Evolutionary conservation across 202 grass and related monocot species (phyloP), one percentile per base, ranked within the genome.

Genomic region (Elaeis oleifera): DNA sequence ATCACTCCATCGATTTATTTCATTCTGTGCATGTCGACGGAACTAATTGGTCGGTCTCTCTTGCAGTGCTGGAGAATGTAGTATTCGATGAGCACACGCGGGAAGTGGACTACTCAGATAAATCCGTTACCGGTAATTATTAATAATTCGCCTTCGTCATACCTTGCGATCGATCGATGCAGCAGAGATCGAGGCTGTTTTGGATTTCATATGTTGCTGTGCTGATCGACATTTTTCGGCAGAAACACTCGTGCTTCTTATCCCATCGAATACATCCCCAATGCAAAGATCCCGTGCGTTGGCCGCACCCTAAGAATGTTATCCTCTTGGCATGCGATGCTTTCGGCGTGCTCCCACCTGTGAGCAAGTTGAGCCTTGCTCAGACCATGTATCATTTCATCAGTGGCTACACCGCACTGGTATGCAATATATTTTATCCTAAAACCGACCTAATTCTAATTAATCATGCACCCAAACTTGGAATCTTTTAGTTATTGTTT

Each of bases 331-430:
- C 95, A 2, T 99, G 95, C 57, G 95, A 99, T 50, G 95, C 95
- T 1, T 99, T 94, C 51, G 95, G 95, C 4, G 95, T 99, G 24
- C 95, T 99, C 65, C 95, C 95, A 50, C 95, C 95, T 0, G 85
- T 99, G 14, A 94, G 95, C 95, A 99, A 94, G 71, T 78, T 99
- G n/a, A 94, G 77, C 73, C 80, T 99, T 20, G 69, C 88, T 8
- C 95, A 99, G 78, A 99, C 95, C 60, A 99, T 99, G 95, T 99
- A 99, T 75, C 95, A 99, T 54, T 99, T 99, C 85, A 99, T 99
- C 66, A 99, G 95, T 51, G 95, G 95, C 69, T 99, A 99, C 80
- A 99, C 95, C 51, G 95, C 95, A 51, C 66, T 99, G 55, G 95
- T 95, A 73, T 14, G 73, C 8, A 31, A 18, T 20, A 20, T 20